phyloP scores from a whole-genome alignment of 495 filamentous ascomycete genomes.

The Talaromyces wortmannii region DNA sequence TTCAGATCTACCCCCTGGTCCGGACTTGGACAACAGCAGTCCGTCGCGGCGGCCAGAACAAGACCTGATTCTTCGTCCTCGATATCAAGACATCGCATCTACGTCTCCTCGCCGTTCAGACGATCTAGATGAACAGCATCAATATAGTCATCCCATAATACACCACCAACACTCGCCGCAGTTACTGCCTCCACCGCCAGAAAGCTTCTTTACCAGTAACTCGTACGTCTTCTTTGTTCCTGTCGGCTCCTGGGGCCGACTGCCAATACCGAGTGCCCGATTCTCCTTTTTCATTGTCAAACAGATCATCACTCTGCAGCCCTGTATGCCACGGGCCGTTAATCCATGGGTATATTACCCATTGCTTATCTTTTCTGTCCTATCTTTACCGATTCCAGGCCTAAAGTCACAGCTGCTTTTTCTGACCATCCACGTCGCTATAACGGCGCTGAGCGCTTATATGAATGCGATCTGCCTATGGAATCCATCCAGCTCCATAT shows the following conservation, averaged over 20 bases:
- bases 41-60: conserved; percentile 21
- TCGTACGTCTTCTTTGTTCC: not conserved
- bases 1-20: conserved; percentile 10
- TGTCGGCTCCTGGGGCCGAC: conserved; percentile 7
- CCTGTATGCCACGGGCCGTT: conserved; percentile 56
- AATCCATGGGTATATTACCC: conserved; percentile 55
- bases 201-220: conserved; percentile 7
- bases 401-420: conserved; percentile 17
- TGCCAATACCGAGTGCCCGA: conserved; percentile 24
- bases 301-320: conserved; percentile 42
- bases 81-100: conserved; percentile 19
- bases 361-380: conserved; percentile 48
- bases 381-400: conserved; percentile 36
- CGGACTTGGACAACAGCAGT: conserved; percentile 10
- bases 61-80: conserved; percentile 29
- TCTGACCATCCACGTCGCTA: conserved; percentile 21
- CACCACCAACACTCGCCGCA: conserved; percentile 25
- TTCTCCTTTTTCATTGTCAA: conserved; percentile 50
- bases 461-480: conserved; percentile 28
- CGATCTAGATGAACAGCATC: conserved; percentile 16
- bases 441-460: conserved; percentile 23
- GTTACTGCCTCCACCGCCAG: conserved; percentile 52
- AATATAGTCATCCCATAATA: conserved; percentile 18
- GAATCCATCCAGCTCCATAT: conserved; percentile 7
- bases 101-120: conserved; percentile 14